Conservation (phyloP, 2,329 filamentous ascomycete genomes). For the Hypoxylon sp. region DNA sequence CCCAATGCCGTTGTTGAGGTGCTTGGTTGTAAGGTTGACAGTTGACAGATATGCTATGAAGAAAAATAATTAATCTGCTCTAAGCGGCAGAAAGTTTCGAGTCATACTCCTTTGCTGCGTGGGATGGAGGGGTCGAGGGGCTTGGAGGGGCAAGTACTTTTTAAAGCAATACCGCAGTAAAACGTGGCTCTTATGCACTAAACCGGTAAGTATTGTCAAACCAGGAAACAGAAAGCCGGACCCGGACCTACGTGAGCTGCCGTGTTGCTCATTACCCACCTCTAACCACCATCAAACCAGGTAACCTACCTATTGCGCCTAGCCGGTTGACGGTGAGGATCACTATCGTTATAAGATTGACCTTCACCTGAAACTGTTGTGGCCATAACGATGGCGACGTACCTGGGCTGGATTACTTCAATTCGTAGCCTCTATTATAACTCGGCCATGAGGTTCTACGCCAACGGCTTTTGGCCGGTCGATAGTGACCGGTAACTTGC, state of each 20-base stretch:
- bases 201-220: neutral
- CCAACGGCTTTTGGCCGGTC: slow-evolving; percentile 1
- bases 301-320: too few relatives aligned
- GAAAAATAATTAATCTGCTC: slow-evolving; percentile 19
- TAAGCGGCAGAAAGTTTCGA: slow-evolving; percentile 16
- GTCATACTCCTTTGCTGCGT: slow-evolving; percentile 22
- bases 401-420: too few relatives aligned
- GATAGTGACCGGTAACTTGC: neutral
- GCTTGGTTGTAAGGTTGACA: slow-evolving; percentile 16
- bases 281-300: too few relatives aligned
- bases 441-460: neutral
- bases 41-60: neutral
- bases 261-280: too few relatives aligned
- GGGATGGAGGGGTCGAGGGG: slow-evolving; percentile 22
- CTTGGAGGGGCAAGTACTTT: slow-evolving; percentile 19
- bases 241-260: too few relatives aligned
- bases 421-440: neutral
- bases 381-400: too few relatives aligned
- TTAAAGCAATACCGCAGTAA: slow-evolving; percentile 9
- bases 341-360: too few relatives aligned
- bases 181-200: neutral
- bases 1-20: neutral
- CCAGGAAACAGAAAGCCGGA: neutral
- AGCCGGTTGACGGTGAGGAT: too few relatives aligned
- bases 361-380: too few relatives aligned